phyloP scores from a whole-genome alignment of 2,329 filamentous ascomycete genomes.

The Alternaria triticina region DNA sequence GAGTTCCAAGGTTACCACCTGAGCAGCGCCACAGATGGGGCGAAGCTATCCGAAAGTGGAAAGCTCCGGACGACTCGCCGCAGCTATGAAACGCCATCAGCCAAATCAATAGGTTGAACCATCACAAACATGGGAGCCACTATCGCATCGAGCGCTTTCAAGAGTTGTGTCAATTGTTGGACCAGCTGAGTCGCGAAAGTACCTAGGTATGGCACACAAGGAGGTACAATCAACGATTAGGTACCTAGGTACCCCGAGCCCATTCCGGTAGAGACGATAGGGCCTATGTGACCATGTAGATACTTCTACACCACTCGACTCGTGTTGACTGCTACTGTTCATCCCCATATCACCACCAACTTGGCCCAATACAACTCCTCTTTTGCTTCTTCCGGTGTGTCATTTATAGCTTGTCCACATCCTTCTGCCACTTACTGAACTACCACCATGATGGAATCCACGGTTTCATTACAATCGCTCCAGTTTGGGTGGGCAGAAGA shows the following conservation, averaged over 20 bases:
- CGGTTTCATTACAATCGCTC: not conserved
- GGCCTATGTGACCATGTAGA: too few relatives aligned
- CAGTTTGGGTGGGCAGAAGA: not conserved
- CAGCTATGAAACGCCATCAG: not conserved
- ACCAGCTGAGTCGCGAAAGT: not conserved
- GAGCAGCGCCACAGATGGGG: conserved; percentile 15
- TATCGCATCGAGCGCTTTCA: not conserved
- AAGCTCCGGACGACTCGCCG: conserved; percentile 10
- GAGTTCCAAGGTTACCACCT: not conserved
- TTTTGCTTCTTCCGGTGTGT: not conserved
- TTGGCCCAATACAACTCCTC: not conserved
- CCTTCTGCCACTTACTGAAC: not conserved
- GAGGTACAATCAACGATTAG: too few relatives aligned
- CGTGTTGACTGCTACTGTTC: not conserved
- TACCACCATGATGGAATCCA: too few relatives aligned
- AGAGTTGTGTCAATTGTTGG: not conserved
- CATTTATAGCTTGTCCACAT: not conserved
- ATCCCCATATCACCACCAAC: not conserved
- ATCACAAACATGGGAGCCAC: not conserved
- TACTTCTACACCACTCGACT: not conserved
- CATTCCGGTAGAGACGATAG: not conserved
- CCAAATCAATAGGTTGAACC: not conserved
- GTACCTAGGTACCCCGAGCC: not conserved
- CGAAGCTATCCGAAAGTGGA: conserved; percentile 15
- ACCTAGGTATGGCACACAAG: not conserved